Conservation (phyloP, 768 basidiomycete species). For the Termitomyces titanicus region DNA sequence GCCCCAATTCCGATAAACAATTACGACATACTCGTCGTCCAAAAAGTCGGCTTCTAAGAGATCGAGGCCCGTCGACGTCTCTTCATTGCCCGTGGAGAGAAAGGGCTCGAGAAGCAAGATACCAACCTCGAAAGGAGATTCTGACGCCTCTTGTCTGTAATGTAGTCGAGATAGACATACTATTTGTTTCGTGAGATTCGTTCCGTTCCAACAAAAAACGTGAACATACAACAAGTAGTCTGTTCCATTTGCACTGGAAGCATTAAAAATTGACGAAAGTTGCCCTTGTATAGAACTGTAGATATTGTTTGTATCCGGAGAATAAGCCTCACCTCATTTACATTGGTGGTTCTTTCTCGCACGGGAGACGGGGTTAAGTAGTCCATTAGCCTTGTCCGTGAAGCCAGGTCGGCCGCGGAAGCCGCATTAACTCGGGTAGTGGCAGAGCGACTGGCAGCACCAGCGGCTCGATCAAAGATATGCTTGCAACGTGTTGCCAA, state of each 20-base stretch:
- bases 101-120: constrained; percentile 55
- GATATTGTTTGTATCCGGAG: constrained; percentile 21
- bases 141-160: constrained; percentile 38
- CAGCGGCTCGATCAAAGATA: constrained; percentile 60
- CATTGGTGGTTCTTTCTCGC: constrained; percentile 51
- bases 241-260: constrained; percentile 39
- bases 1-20: constrained; percentile 54
- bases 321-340: constrained; percentile 45
- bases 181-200: constrained; percentile 23
- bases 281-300: constrained; percentile 34
- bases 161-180: constrained; percentile 57
- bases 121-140: constrained; percentile 38
- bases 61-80: constrained; percentile 37
- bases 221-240: constrained; percentile 43
- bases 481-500: constrained; percentile 56
- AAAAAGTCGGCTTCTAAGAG: constrained; percentile 74
- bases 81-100: constrained; percentile 37
- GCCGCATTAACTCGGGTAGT: constrained; percentile 30
- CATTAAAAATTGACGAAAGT: constrained; percentile 50
- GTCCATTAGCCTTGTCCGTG: constrained; percentile 25
- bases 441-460: constrained; percentile 62
- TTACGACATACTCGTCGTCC: constrained; percentile 66
- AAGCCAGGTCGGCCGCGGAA: constrained; percentile 21
- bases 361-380: constrained; percentile 31
- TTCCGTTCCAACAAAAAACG: constrained; percentile 11